Evolutionary conservation across 495 filamentous ascomycete genomes (phyloP), one percentile per base, ranked within the genome.

Genomic region (Sabuloglossum arenarium): DNA sequence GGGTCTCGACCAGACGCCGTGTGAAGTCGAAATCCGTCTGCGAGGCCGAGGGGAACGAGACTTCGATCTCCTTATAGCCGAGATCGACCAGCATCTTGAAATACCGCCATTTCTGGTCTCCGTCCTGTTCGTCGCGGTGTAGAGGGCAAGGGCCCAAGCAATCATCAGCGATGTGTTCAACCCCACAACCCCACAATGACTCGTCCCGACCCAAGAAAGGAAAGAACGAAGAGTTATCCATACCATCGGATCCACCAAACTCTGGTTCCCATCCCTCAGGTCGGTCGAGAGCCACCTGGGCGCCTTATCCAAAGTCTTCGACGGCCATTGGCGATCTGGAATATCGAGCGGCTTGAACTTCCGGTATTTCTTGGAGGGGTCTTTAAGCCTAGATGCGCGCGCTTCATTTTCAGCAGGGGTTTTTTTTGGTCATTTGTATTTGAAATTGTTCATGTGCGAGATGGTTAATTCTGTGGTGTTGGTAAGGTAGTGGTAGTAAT

Each of bases 51-150:
- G 91, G 91, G 70, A 94, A 97, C 0, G 88, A 94, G 11, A 96
- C 82, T 67, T 98, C 91, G 61, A 98, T 94, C 69, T 98, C 91
- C 69, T 96, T 97, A 74, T 96, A 97, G 59, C 91, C 91, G 51
- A 96, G 81, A 60, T 86, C 80, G 60, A 85, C 79, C 31, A 98
- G 78, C 88, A 94, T 94, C 68, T 85, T 78, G 74, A 98, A 98
- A 72, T 91, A 97, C 58, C 74, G 70, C 77, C 79, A 91, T 76
- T 98, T 98, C 72, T 96, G 87, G 39, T 94, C 84, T 59, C 85
- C 85, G 60, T 88, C 88, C 86, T 93, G 63, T 54, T 42, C 39
- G 19, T n/a, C n/a, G n/a, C n/a, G n/a, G n/a, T n/a, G n/a, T n/a
- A n/a, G n/a, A n/a, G n/a, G n/a, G 39, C 3, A 16, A 43, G 16